Conservation (phyloP, 768 basidiomycete genomes). For the Rhodocollybia butyracea region DNA sequence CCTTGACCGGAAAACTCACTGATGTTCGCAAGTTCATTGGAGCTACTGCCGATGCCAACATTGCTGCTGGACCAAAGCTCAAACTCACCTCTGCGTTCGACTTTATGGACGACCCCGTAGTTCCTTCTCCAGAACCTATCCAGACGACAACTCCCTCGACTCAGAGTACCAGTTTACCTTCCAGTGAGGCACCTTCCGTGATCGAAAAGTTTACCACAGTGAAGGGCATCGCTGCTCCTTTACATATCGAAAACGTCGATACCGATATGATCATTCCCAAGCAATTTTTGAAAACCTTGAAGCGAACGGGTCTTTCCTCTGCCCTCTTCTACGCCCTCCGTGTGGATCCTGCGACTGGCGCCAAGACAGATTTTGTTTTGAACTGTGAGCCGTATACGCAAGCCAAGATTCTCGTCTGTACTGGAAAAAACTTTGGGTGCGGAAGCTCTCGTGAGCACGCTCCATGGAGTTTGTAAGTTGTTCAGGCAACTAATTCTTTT, state of each 20-base stretch:
- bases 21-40: conserved; percentile 80
- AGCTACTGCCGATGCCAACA: conserved; percentile 37
- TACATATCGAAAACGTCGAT: conserved; percentile 83
- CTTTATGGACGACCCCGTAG: conserved; percentile 70
- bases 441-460: conserved; percentile 91
- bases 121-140: conserved; percentile 51
- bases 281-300: conserved; percentile 90
- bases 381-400: conserved; percentile 77
- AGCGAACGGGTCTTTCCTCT: conserved; percentile 81
- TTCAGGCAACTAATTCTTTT: neutral
- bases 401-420: conserved; percentile 79
- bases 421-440: conserved; percentile 88
- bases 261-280: conserved; percentile 96
- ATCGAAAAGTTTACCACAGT: conserved; percentile 65
- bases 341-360: conserved; percentile 73
- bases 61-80: conserved; percentile 47
- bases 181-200: conserved; percentile 40
- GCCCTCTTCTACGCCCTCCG: conserved; percentile 83
- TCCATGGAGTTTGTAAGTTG: conserved; percentile 76
- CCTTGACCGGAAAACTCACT: conserved; percentile 78
- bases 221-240: conserved; percentile 75
- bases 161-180: conserved; percentile 31
- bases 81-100: conserved; percentile 72
- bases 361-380: conserved; percentile 80
- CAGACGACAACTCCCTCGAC: conserved; percentile 30